Conservation (phyloP, 1,284 basidiomycete species). For the Cutaneotrichosporon spelunceum region DNA sequence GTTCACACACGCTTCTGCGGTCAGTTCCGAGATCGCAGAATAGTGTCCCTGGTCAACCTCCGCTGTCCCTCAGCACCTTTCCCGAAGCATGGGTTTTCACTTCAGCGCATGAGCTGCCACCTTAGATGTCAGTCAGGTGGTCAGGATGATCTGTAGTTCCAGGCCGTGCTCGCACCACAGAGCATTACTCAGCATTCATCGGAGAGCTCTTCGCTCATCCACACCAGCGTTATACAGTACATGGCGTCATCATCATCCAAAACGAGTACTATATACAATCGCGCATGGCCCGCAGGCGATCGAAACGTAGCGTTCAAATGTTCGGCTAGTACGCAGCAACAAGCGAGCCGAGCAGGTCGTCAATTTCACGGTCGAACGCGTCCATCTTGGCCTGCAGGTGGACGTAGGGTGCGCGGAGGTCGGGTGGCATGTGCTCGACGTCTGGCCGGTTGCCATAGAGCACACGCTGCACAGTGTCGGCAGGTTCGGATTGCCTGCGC, state of each 20-base stretch:
- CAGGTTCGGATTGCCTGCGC: conserved; percentile 28
- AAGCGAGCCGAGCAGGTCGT: conserved; percentile 59
- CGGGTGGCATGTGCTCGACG: conserved; percentile 64
- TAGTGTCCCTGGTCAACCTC: no score
- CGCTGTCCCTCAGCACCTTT: no score
- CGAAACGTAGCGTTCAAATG: neutral
- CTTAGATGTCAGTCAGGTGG: no score
- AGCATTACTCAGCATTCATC: neutral
- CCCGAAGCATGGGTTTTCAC: no score
- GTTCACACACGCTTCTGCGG: no score
- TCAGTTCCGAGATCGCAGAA: no score
- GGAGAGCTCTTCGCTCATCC: neutral
- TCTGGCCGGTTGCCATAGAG: conserved; percentile 63
- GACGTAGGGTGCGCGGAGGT: conserved; percentile 67
- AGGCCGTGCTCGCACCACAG: neutral
- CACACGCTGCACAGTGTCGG: conserved; percentile 66
- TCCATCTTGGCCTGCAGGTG: conserved; percentile 68
- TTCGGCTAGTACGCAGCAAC: conserved; percentile 14
- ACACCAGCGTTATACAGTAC: conserved; percentile 9
- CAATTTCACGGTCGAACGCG: conserved; percentile 67
- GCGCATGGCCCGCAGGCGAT: neutral
- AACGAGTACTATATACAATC: conserved; percentile 10
- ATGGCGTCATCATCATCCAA: neutral
- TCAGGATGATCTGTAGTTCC: neutral
- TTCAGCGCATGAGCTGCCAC: no score